Conservation (phyloP, 2,329 filamentous ascomycete species). For the Hymenoscyphus fraxineus region DNA sequence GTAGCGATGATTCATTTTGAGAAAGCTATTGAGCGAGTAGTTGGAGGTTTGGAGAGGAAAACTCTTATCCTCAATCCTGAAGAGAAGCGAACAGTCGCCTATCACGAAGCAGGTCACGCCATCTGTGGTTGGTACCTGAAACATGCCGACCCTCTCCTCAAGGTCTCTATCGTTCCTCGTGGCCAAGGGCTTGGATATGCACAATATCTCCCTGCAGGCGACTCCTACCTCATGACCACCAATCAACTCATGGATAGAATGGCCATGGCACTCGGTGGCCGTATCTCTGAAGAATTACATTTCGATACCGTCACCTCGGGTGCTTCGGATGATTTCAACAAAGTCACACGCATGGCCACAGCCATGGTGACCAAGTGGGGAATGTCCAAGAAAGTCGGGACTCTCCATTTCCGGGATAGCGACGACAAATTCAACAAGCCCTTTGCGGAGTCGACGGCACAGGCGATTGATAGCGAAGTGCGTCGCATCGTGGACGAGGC, state of each 20-base stretch:
- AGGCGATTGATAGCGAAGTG: conserved; percentile 88
- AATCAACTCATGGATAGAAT: conserved; percentile 98
- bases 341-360: conserved; percentile 92
- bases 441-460: conserved; percentile 90
- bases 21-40: conserved; percentile 93
- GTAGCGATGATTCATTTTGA: conserved; percentile 93
- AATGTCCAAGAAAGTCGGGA: conserved; percentile 92
- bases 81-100: conserved; percentile 94
- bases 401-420: conserved; percentile 84
- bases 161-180: conserved; percentile 97
- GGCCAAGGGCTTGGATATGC: conserved; percentile 93
- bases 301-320: conserved; percentile 95
- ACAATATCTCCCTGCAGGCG: conserved; percentile 87
- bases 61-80: conserved; percentile 87
- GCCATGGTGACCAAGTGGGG: conserved; percentile 99
- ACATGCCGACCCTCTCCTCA: conserved; percentile 93
- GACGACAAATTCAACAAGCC: conserved; percentile 85
- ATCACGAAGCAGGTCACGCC: conserved; percentile 96
- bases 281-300: conserved; percentile 92
- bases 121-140: conserved; percentile 98
- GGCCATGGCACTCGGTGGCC: conserved; percentile 97
- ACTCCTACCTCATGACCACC: conserved; percentile 93
- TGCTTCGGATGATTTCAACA: conserved; percentile 96
- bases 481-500: conserved; percentile 87
- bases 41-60: conserved; percentile 96